Conservation (phyloP, 164 flowering plant genomes). For the Kingdonia uniflora region DNA sequence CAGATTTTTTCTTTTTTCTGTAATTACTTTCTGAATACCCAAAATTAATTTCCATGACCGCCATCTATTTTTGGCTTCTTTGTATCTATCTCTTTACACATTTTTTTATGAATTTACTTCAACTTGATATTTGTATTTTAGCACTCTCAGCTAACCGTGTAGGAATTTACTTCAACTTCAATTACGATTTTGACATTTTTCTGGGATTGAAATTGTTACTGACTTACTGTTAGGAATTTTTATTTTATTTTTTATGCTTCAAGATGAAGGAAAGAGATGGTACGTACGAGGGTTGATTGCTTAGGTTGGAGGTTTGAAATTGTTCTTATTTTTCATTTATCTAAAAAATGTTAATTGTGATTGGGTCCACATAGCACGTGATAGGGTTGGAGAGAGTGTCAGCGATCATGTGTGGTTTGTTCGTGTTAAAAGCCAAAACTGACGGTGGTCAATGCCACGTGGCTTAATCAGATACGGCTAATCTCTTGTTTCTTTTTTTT, state of each 20-base stretch:
- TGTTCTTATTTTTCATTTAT: constrained; percentile 1
- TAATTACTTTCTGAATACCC: too few relatives aligned
- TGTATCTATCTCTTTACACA: too few relatives aligned
- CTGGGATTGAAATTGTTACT: too few relatives aligned
- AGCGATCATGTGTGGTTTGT: constrained; percentile 51
- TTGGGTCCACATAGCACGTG: constrained; percentile 45
- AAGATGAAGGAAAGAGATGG: constrained; percentile 26
- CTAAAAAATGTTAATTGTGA: neutral
- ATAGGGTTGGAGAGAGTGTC: constrained; percentile 36
- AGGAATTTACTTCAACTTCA: too few relatives aligned
- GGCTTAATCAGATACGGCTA: constrained; percentile 8
- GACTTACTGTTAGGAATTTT: too few relatives aligned
- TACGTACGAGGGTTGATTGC: constrained; percentile 18
- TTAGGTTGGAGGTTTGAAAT: constrained; percentile 30
- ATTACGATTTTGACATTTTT: too few relatives aligned
- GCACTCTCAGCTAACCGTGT: too few relatives aligned
- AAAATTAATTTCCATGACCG: too few relatives aligned
- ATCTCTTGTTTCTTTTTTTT: constrained; percentile 6
- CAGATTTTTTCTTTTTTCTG: constrained; percentile 8
- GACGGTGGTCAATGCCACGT: constrained; percentile 48
- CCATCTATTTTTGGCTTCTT: too few relatives aligned
- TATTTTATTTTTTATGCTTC: too few relatives aligned
- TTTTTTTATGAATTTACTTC: too few relatives aligned
- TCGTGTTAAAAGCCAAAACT: constrained; percentile 48
- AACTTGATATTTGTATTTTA: too few relatives aligned